Base-by-base conservation (phyloP, 768 basidiomycete species). In the Psilocybe sp. region DNA sequence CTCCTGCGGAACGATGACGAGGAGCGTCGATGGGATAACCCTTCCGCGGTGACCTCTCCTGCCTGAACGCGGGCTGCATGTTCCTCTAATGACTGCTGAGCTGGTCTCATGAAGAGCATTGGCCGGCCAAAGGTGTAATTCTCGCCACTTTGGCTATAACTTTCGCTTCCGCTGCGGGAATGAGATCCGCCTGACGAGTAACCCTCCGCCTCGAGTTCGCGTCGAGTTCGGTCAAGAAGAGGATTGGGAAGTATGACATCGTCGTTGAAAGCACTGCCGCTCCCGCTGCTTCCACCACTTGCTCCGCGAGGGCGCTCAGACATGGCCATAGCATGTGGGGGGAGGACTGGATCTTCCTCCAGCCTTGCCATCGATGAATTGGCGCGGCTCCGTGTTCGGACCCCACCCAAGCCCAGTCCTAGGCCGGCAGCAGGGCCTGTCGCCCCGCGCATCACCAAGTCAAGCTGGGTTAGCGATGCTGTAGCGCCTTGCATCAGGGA, bases 101-200 rank as follows among this genome's bases (percentile, higher is more conserved):
- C 54, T 42, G 61, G 68, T 59, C 69, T 59, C 63, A 75, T 62
- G 57, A 69, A 69, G 47, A 75, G 62, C 63, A 83, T 67, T 0
- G 75, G 77, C 18, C 81, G 76, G 11, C 89, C 89, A 66, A 90
- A 91, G 8, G 88, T 90, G 62, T 88, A 76, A 61, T 87, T 87
- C 60, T 88, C 86, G n/a, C 49, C 60, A 37, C 74, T 78, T 34
- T 76, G 73, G 45, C 73, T 75, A 36, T 75, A 75, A 47, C 73
- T 75, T 40, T 70, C 76, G 52, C 80, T 82, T 19, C 80, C 81
- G 28, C 74, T 72, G 54, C 77, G 61, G 33, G 76, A 77, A 63
- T 77, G 76, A 4, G 74, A 72, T 1, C 65, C 55, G 14, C 56
- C 64, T 9, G 74, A 70, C 9, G 63, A 69, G 52, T 67, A 66